Evolutionary conservation across 1,139 yeast species (phyloP).

Genomic region (Geotrichum macrosporum): DNA sequence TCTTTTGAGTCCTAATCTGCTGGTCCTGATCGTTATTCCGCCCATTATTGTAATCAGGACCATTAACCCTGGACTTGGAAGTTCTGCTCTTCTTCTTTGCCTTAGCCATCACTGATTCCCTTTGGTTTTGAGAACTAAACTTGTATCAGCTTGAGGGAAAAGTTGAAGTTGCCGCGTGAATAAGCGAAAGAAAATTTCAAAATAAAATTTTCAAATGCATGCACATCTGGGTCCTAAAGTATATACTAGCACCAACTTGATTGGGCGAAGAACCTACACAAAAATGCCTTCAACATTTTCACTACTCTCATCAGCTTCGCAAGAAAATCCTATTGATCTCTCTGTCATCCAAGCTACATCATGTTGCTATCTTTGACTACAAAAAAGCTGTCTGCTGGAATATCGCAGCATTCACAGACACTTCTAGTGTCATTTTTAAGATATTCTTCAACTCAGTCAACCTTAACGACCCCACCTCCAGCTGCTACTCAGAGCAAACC

Average conservation of each 20-base stretch:
- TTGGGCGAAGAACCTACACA: background rate
- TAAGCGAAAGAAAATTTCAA: background rate
- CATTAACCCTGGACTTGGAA: slow-evolving; percentile 40
- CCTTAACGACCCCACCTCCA: slow-evolving; percentile 1
- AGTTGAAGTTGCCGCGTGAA: too few relatives aligned
- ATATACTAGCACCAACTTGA: slow-evolving; percentile 4
- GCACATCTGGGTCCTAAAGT: slow-evolving; percentile 2
- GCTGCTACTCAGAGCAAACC: slow-evolving; percentile 9
- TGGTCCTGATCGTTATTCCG: slow-evolving; percentile 43
- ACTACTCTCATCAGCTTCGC: background rate
- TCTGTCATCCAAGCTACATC: background rate
- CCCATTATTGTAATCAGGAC: slow-evolving; percentile 32
- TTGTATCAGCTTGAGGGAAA: too few relatives aligned
- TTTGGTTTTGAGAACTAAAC: background rate
- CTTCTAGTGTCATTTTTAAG: slow-evolving; percentile 1
- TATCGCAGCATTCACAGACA: background rate
- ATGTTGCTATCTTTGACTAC: slow-evolving; percentile 1
- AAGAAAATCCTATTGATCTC: background rate
- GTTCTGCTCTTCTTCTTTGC: slow-evolving; percentile 66
- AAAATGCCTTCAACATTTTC: background rate
- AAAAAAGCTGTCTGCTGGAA: background rate
- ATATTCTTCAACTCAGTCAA: slow-evolving; percentile 10
- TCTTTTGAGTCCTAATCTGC: slow-evolving; percentile 50
- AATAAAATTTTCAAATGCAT: background rate
- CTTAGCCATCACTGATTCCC: slow-evolving; percentile 61